These are phyloP conservation scores for Combretum micranthum DNA, from an alignment of 345 rosid genomes.

Conservation along the genomic window DNA sequence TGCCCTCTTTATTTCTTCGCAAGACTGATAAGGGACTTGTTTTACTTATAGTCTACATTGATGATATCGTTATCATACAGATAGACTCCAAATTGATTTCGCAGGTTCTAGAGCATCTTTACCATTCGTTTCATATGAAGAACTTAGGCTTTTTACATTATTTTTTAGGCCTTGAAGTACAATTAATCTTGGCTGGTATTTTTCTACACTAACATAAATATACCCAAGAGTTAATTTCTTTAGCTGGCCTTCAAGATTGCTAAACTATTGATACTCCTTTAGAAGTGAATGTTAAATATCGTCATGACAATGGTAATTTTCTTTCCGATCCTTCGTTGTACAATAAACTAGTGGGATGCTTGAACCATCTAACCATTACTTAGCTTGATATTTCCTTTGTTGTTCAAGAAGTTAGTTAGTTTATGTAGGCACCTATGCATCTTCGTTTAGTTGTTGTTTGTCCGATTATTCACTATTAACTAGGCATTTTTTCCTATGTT, in stretches of 20 bases:
- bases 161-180: neutral
- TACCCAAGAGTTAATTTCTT: neutral
- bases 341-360: neutral
- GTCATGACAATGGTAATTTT: neutral
- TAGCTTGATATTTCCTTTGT: neutral
- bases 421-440: neutral
- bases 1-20: neutral
- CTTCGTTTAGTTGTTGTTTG: too few species aligned
- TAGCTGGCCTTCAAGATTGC: neutral
- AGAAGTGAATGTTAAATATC: neutral
- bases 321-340: neutral
- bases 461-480: too few species aligned
- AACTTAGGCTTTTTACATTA: neutral
- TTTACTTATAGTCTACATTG: neutral
- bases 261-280: neutral
- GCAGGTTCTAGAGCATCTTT: neutral
- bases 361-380: neutral
- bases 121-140: neutral
- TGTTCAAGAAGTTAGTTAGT: neutral
- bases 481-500: too few species aligned
- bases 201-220: neutral
- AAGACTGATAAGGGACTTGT: neutral
- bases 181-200: neutral
- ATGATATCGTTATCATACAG: neutral
- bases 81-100: neutral